Evolutionary conservation across 2,329 filamentous ascomycete genomes (phyloP).

Genomic region (Colletotrichum tropicicola): DNA sequence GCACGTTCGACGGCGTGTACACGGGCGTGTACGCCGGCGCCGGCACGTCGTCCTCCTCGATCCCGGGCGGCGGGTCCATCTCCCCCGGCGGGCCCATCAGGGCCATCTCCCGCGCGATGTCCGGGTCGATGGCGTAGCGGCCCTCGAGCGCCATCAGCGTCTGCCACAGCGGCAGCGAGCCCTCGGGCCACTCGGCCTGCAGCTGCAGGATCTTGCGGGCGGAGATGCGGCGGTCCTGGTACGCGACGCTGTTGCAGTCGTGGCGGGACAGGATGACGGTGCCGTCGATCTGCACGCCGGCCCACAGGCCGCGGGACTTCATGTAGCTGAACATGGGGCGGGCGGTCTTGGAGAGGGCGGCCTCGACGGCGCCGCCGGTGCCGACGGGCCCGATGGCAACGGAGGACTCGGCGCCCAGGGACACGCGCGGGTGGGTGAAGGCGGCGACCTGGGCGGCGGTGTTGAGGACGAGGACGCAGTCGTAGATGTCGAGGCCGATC

Average conservation of each 20-base stretch:
- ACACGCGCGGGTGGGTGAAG: constrained; percentile 73
- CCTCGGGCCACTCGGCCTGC: constrained; percentile 50
- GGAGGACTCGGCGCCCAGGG: constrained; percentile 75
- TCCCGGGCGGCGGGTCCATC: constrained; percentile 18
- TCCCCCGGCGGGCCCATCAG: constrained; percentile 33
- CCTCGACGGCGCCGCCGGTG: constrained; percentile 67
- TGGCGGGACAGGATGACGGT: constrained; percentile 79
- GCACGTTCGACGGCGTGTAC: background rate
- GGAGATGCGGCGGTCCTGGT: constrained; percentile 62
- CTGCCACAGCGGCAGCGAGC: constrained; percentile 47
- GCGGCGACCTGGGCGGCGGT: constrained; percentile 72
- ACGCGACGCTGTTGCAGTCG: constrained; percentile 84
- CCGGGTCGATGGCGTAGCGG: constrained; percentile 34
- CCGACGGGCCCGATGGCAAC: constrained; percentile 68
- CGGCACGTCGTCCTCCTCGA: constrained; percentile 56
- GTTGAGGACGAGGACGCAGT: constrained; percentile 81
- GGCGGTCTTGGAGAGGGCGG: constrained; percentile 40
- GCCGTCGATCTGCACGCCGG: constrained; percentile 82
- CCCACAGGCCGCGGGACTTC: constrained; percentile 83
- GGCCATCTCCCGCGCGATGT: constrained; percentile 38
- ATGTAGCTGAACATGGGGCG: constrained; percentile 83
- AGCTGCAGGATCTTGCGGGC: constrained; percentile 45
- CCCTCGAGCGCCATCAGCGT: constrained; percentile 50
- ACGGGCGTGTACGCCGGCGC: constrained; percentile 18
- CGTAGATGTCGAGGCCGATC: constrained; percentile 79